Base-by-base conservation (phyloP, 2,329 filamentous ascomycete genomes). In the Ophiostoma sp. region DNA sequence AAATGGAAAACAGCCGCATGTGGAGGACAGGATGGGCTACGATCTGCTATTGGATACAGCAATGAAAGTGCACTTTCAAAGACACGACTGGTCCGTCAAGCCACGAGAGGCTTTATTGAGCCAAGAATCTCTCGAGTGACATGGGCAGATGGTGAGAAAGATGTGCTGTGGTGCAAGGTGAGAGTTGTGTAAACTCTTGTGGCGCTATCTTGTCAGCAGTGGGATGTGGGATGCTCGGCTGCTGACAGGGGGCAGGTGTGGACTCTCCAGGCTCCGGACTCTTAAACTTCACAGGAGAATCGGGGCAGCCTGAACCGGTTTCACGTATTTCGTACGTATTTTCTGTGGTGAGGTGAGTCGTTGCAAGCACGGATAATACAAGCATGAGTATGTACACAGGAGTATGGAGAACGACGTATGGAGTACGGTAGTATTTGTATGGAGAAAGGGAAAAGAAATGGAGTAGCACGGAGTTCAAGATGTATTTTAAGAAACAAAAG, bases 401-500 rank as follows among this genome's bases (percentile, higher is more conserved):
- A 42, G 39, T 17, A 48, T 48, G 42, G 15, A 25, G 33, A 42
- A 28, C 19, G n/a, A 42, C 57, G 33, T 25, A 64, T 39, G 31
- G 33, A 63, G 59, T n/a, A 28, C n/a, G 6, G 6, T 52, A 36
- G 33, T 36, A 36, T 52, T n/a, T 52, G 22, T n/a, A 22, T n/a
- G 59, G 33, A 63, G 59, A 63, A 12, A 25, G 7, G 15, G 33
- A n/a, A 5, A 12, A 22, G 12, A 12, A 22, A 22, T 36, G 17
- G 64, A 25, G 61, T 22, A 45, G 25, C 25, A 36, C n/a, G 59
- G 11, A 42, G 19, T 17, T 25, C n/a, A 64, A 45, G 45, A 42
- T 45, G 61, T 64, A 64, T 64, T 64, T 64, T 68, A 68, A 68
- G 63, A 68, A 68, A 68, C 63, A 50, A 50, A 17, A 68, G 42